Evolutionary conservation across 1,284 basidiomycete genomes (phyloP), one percentile per base, ranked within the genome.

Genomic region (Marasmius fiardii): DNA sequence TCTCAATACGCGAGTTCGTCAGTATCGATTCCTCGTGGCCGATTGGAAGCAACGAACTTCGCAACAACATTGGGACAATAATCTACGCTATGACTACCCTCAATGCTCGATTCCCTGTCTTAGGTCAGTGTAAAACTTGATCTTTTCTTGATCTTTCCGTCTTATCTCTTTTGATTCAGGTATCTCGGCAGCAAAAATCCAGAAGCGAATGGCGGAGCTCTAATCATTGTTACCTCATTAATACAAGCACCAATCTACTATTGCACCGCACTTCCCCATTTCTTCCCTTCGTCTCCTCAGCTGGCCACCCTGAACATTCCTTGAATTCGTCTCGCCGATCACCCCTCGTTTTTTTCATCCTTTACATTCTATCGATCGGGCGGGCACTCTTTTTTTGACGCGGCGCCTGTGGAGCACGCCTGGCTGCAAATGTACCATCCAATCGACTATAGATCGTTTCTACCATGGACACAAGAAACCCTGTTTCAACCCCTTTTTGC

Each of bases 11-110:
- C 48, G 85, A 90, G 66, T 74, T 87, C 23, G 75, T 80, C 57
- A 70, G 79, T 59, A 71, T 83, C 58, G 82, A 84, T 64, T 68
- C 77, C 23, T 74, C 80, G 24, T 87, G 84, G 85, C 79, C 80
- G 33, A 74, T 80, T 41, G 71, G 81, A 62, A 78, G 76, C 51
- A 73, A 75, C 53, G 81, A 83, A 55, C 67, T 83, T 53, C 80
- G 84, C 59, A 79, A 74, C 60, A 86, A 89, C 58, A 77, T 89
- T 37, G 76, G 74, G 39, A 74, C 79, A 11, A 68, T 90, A 52
- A 72, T 87, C 33, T 83, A 79, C 60, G 84, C 82, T 52, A 80
- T 90, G 79, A 82, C 75, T 57, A 80, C 73, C 58, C 76, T 90
- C 44, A 77, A 78, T 56, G 35, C 52, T 23, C 52, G 55, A 31